These are phyloP conservation scores for Geotrichum citri-aurantii DNA, from an alignment of 1,139 yeast species.

Conservation along the genomic window DNA sequence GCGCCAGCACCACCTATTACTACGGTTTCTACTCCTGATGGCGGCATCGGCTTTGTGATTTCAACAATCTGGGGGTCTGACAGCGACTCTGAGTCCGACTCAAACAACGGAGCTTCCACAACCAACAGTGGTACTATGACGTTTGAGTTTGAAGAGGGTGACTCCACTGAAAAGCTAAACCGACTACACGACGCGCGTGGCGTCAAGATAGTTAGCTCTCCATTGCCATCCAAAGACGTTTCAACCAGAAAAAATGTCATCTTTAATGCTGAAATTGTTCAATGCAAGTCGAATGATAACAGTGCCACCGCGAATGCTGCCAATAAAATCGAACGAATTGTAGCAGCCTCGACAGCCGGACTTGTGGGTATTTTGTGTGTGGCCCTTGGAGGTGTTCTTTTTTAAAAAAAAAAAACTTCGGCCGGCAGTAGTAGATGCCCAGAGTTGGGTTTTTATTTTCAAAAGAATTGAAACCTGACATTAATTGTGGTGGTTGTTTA, in stretches of 20 bases:
- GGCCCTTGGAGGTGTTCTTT: neutral
- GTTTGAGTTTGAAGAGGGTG: conserved; percentile 12
- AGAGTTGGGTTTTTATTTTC: too few relatives aligned
- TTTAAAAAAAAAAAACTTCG: neutral
- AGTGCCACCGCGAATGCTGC: neutral
- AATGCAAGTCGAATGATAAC: neutral
- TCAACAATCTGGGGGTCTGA: conserved; percentile 10
- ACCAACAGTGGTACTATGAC: conserved; percentile 2
- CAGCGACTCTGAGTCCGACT: neutral
- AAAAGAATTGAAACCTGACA: neutral
- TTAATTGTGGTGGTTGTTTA: too few relatives aligned
- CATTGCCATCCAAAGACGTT: neutral
- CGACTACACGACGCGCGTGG: neutral
- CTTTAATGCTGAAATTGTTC: neutral
- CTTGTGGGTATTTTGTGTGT: neutral
- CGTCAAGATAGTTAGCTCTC: neutral
- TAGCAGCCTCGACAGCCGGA: neutral
- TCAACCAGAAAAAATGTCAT: neutral
- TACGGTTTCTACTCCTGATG: conserved; percentile 2
- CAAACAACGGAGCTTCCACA: neutral
- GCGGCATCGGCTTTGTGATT: conserved; percentile 7
- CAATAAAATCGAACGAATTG: neutral
- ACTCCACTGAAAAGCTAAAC: neutral
- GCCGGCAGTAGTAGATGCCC: too few relatives aligned
- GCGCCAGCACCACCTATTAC: neutral